A percentile compares a stretch with the other conserved stretches of the same genome.
phyloP scores from a whole-genome alignment of 192 early-diverging fungal genomes.

The Thoreauomyces humboldtii region DNA sequence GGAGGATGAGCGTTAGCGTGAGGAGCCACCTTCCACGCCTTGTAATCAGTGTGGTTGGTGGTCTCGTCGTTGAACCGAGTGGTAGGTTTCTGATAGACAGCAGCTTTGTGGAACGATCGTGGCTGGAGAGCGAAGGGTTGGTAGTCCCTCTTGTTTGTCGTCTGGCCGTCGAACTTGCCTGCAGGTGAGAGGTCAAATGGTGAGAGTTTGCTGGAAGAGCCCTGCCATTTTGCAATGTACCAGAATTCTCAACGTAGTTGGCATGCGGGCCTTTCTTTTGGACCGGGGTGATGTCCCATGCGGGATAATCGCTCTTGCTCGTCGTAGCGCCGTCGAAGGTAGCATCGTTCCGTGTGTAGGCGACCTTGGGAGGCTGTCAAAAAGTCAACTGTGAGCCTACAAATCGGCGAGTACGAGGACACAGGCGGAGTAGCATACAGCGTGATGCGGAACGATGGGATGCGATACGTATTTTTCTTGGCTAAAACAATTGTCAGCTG shows the following conservation, averaged over 20 bases:
- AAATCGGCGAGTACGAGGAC: too few relatives aligned
- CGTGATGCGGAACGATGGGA: constrained; percentile 30
- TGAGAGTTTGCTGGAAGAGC: not conserved
- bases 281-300: constrained; percentile 27
- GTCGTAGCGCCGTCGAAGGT: constrained; percentile 42
- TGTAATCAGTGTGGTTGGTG: constrained; percentile 35
- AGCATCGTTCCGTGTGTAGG: constrained; percentile 31
- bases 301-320: constrained; percentile 40
- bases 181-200: constrained; percentile 7
- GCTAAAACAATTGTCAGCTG: too few relatives aligned
- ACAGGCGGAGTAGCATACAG: too few relatives aligned
- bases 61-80: constrained; percentile 40
- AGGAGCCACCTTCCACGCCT: constrained; percentile 35
- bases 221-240: not conserved
- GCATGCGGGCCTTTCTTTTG: constrained; percentile 8
- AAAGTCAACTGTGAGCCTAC: too few relatives aligned
- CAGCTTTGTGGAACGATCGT: constrained; percentile 25
- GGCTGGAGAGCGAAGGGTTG: constrained; percentile 25
- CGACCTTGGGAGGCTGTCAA: constrained; percentile 25
- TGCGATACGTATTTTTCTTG: constrained; percentile 43
- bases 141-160: constrained; percentile 42
- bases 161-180: constrained; percentile 40
- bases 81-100: constrained; percentile 31
- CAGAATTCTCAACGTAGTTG: constrained; percentile 11
- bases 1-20: constrained; percentile 22